These are phyloP conservation scores for Leucaena leucocephala DNA, from an alignment of 306 rosid species.

Conservation along the genomic window DNA sequence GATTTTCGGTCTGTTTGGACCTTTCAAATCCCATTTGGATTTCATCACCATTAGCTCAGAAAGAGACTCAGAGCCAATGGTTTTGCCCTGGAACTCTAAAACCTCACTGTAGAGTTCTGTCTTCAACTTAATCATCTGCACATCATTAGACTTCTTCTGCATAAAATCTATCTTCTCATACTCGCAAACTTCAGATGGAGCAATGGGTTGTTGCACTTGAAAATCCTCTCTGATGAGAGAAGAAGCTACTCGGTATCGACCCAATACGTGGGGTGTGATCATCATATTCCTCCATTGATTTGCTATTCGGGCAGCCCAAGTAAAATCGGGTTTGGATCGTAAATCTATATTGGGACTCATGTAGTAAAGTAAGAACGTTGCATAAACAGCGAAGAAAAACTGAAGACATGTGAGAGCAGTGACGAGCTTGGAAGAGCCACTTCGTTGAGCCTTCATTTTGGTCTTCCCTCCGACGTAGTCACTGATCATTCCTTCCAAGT, in stretches of 20 bases:
- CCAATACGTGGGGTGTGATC: conserved; percentile 68
- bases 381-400: conserved; percentile 83
- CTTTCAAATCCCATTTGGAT: conserved; percentile 73
- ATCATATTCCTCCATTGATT: conserved; percentile 74
- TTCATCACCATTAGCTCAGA: conserved; percentile 74
- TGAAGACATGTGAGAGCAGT: conserved; percentile 84
- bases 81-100: conserved; percentile 60
- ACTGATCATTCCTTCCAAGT: conserved; percentile 85
- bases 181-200: conserved; percentile 62
- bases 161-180: conserved; percentile 78
- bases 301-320: conserved; percentile 81
- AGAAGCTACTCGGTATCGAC: conserved; percentile 64
- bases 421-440: conserved; percentile 57
- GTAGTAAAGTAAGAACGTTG: conserved; percentile 83
- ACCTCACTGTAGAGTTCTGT: conserved; percentile 75
- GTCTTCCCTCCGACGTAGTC: conserved; percentile 71
- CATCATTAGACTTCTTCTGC: conserved; percentile 90
- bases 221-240: conserved; percentile 52
- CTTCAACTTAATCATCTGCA: conserved; percentile 77
- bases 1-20: conserved; percentile 63
- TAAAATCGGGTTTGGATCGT: conserved; percentile 69
- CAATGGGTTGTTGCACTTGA: conserved; percentile 39
- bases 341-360: conserved; percentile 86
- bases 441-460: conserved; percentile 55
- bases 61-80: conserved; percentile 69